phyloP scores from a whole-genome alignment of 2,329 filamentous ascomycete genomes.

The Parafenestella ontariensis region DNA sequence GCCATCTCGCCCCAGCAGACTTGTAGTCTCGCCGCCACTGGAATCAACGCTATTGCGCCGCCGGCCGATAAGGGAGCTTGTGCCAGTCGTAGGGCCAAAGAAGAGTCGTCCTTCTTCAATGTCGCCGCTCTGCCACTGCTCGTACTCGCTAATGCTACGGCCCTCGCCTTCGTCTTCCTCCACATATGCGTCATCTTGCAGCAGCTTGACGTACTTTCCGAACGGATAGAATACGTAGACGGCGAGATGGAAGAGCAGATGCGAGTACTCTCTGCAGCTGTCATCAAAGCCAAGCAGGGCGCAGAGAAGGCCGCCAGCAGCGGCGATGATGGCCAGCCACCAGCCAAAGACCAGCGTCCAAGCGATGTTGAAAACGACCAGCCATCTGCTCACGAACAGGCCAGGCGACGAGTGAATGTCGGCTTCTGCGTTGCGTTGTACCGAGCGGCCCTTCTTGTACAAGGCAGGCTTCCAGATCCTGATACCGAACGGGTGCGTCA shows the following conservation, averaged over 20 bases:
- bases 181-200: constrained; percentile 91
- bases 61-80: constrained; percentile 79
- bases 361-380: constrained; percentile 85
- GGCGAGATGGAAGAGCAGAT: constrained; percentile 81
- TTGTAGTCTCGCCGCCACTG: constrained; percentile 84
- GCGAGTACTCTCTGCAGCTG: constrained; percentile 87
- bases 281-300: constrained; percentile 76
- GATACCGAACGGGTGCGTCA: constrained; percentile 98
- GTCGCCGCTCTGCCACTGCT: constrained; percentile 98
- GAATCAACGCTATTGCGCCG: constrained; percentile 90
- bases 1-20: constrained; percentile 75
- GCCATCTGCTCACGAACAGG: constrained; percentile 80
- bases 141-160: constrained; percentile 96
- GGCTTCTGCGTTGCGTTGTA: constrained; percentile 93
- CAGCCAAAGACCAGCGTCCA: constrained; percentile 95
- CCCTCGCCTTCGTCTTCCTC: constrained; percentile 96
- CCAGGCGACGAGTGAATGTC: constrained; percentile 97
- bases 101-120: constrained; percentile 94
- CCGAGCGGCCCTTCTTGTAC: constrained; percentile 97
- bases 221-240: constrained; percentile 95
- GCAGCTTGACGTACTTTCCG: constrained; percentile 91
- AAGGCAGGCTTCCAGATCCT: constrained; percentile 98
- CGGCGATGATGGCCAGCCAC: constrained; percentile 86
- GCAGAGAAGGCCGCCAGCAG: constrained; percentile 77
- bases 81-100: constrained; percentile 80